A percentile compares a stretch with the other conserved stretches of the same genome.
phyloP scores from a whole-genome alignment of 75 land plant genomes.

The Picea sitchensis region DNA sequence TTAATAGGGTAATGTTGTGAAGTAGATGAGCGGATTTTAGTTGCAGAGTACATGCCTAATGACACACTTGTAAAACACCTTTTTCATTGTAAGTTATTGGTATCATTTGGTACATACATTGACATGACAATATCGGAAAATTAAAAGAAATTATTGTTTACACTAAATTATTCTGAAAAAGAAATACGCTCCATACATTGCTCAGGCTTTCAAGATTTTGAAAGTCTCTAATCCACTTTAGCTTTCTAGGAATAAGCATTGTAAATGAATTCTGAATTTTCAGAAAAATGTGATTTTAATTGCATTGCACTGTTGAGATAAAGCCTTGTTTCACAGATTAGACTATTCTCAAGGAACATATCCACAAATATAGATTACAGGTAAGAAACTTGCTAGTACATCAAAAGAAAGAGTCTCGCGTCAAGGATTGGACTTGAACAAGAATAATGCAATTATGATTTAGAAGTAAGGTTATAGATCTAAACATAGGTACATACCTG shows the following conservation, averaged over 20 bases:
- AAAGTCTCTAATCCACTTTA: neutral
- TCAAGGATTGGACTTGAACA: neutral
- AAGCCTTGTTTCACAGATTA: neutral
- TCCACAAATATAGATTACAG: neutral
- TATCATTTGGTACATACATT: neutral
- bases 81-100: constrained; percentile 62
- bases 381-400: no score
- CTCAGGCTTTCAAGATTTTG: neutral
- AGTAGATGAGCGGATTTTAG: constrained; percentile 62
- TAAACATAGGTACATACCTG: neutral
- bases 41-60: constrained; percentile 74
- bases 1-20: constrained; percentile 81
- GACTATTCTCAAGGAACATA: neutral
- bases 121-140: neutral
- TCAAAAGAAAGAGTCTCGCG: neutral
- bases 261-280: neutral
- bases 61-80: constrained; percentile 76
- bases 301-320: neutral
- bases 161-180: neutral
- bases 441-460: neutral
- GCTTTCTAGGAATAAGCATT: neutral
- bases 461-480: neutral
- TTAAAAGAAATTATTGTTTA: neutral
- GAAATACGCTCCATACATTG: neutral
- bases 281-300: neutral